Base-by-base conservation (phyloP, 768 basidiomycete species). In the Lentinula aciculospora region DNA sequence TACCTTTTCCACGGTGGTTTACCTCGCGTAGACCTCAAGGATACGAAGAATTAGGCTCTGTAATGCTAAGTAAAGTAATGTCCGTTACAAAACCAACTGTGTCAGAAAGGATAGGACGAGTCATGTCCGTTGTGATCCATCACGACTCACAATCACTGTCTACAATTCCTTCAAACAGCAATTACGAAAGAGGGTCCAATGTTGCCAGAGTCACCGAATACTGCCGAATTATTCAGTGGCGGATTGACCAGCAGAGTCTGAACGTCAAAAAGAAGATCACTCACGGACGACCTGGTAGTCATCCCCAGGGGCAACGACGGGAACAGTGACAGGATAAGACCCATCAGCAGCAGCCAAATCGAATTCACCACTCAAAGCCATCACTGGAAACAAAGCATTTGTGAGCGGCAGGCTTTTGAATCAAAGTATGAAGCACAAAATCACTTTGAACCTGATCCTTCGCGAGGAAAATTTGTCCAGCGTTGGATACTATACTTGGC, bases 131-230 rank as follows among this genome's bases (percentile, higher is more conserved):
- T 13, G 32, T 34, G n/a, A 34, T 34, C 32, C 2, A 34, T 34
- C 1, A 34, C 6, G 32, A 34, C 8, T 7, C 32, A 8, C 2
- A 9, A 34, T 34, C 9, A 3, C 49, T 12, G 32, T 28, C 17
- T 12, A 9, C 15, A 25, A 27, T 7, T n/a, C 4, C 10, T 21
- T 37, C n/a, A 21, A 6, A 17, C 17, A 5, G 57, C 54, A 59
- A 79, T 72, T 19, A 67, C 68, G 67, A 79, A 79, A 13, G 58
- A 56, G 7, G 68, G 68, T 62, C 76, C 77, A 56, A 64, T 64
- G 65, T 80, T 74, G 40, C 77, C 78, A 31, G 80, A 80, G 62
- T 80, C 76, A 19, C 80, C 79, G 57, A 78, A 78, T 50, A 80
- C 80, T 80, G n/a, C n/a, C n/a, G n/a, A n/a, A n/a, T n/a, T 46